Percentiles rank a stretch among this genome's conserved stretches.
Conservation (phyloP, 257 asterid species). For the Forsythia viridissima region DNA sequence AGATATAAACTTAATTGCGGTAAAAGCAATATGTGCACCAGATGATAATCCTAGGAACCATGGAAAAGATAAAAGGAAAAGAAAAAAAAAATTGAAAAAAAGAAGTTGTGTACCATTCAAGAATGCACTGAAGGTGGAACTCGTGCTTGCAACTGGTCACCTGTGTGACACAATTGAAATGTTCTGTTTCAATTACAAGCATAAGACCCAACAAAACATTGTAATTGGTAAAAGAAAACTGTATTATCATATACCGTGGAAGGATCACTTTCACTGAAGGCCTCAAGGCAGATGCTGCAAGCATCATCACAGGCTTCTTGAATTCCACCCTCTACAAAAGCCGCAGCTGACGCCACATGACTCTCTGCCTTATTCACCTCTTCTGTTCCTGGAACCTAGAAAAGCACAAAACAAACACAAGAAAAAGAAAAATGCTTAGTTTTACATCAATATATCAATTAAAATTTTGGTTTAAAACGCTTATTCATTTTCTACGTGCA, state of each 20-base stretch:
- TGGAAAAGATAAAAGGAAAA: neutral
- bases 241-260: slow-evolving; percentile 51
- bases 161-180: slow-evolving; percentile 32
- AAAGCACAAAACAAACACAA: slow-evolving; percentile 16
- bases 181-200: slow-evolving; percentile 5
- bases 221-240: neutral
- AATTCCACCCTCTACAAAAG: slow-evolving; percentile 95
- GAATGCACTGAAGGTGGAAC: slow-evolving; percentile 91
- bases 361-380: slow-evolving; percentile 55
- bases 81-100: neutral
- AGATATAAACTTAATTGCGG: neutral
- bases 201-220: neutral
- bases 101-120: slow-evolving; percentile 68
- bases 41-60: neutral
- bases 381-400: slow-evolving; percentile 50
- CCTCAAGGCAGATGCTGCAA: slow-evolving; percentile 97
- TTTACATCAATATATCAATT: neutral
- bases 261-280: slow-evolving; percentile 75
- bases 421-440: neutral
- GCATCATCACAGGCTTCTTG: slow-evolving; percentile 95
- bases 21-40: slow-evolving; percentile 10
- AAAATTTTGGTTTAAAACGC: neutral
- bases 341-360: slow-evolving; percentile 77
- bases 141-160: slow-evolving; percentile 86
- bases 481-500: neutral